These are phyloP conservation scores for Trichoderma virens DNA, from an alignment of 495 filamentous ascomycete species.

Conservation along the genomic window DNA sequence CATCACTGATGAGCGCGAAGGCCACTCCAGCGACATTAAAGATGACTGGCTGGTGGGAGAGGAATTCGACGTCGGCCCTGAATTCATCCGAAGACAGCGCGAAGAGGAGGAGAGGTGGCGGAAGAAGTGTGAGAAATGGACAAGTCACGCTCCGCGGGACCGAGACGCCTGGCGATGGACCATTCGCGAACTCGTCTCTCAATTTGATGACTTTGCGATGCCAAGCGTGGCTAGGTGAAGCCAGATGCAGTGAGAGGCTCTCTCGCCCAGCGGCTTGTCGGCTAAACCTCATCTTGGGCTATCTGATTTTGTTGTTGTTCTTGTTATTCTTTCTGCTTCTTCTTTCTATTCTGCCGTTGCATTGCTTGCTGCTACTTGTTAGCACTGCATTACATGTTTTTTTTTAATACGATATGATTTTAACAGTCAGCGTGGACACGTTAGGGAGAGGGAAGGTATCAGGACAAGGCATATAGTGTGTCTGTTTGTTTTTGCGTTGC, in stretches of 20 bases:
- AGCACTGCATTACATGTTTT: conserved; percentile 7
- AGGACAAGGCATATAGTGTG: background rate
- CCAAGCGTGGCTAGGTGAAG: background rate
- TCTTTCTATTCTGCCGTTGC: background rate
- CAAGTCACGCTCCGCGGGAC: conserved; percentile 32
- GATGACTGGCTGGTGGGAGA: conserved; percentile 85
- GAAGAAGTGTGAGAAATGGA: conserved; percentile 74
- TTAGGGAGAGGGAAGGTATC: background rate
- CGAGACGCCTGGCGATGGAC: conserved; percentile 42
- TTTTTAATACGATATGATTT: background rate
- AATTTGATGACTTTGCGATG: conserved; percentile 11
- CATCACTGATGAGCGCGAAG: conserved; percentile 33
- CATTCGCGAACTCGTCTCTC: conserved; percentile 36
- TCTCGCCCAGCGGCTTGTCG: background rate
- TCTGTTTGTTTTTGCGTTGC: background rate
- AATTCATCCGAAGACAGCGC: conserved; percentile 79
- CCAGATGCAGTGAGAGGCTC: background rate
- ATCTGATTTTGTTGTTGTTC: background rate
- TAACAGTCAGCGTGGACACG: background rate
- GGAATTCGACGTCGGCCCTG: conserved; percentile 95
- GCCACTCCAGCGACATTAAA: conserved; percentile 46
- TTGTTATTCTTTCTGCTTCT: background rate
- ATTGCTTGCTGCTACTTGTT: conserved; percentile 4
- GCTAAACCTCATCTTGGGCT: background rate
- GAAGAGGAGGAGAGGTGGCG: conserved; percentile 91